A percentile compares a stretch with the other conserved stretches of the same genome.
Evolutionary conservation across 2,329 filamentous ascomycete genomes (phyloP).

Genomic region (Cercospora canescens): DNA sequence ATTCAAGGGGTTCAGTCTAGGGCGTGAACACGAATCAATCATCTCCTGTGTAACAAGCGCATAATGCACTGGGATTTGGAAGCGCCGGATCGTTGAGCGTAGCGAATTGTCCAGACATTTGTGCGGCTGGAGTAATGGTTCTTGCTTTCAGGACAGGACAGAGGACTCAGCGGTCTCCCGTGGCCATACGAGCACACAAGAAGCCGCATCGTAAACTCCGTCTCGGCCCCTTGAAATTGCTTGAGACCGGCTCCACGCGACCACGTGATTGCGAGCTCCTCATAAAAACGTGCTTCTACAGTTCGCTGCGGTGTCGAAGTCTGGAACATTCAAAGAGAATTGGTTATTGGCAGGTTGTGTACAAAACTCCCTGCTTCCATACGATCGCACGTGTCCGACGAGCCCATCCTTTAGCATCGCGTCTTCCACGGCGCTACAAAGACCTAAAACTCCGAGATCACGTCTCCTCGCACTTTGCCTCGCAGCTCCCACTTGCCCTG

Average conservation of each 20-base stretch:
- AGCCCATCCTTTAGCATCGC: not conserved
- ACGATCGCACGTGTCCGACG: not conserved
- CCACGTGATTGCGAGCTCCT: not conserved
- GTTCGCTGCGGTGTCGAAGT: not conserved
- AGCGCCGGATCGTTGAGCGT: no score
- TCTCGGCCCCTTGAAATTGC: not conserved
- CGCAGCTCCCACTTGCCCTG: constrained; percentile 86
- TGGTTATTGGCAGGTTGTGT: constrained; percentile 5
- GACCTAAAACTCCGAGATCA: constrained; percentile 72
- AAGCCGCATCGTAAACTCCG: not conserved
- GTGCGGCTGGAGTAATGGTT: no score
- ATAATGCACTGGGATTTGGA: no score
- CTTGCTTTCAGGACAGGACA: no score
- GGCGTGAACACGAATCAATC: no score
- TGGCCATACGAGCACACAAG: no score
- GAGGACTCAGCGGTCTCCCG: no score
- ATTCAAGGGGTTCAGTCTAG: no score
- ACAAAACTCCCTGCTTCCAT: not conserved
- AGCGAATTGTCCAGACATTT: no score
- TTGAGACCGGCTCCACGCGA: no score
- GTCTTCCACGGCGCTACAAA: not conserved
- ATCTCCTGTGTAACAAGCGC: no score
- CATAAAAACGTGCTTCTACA: not conserved
- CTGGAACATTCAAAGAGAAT: not conserved
- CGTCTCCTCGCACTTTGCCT: constrained; percentile 85